Evolutionary conservation across 306 rosid species (phyloP), one percentile per base, ranked within the genome.

Genomic region (Quercus variabilis): DNA sequence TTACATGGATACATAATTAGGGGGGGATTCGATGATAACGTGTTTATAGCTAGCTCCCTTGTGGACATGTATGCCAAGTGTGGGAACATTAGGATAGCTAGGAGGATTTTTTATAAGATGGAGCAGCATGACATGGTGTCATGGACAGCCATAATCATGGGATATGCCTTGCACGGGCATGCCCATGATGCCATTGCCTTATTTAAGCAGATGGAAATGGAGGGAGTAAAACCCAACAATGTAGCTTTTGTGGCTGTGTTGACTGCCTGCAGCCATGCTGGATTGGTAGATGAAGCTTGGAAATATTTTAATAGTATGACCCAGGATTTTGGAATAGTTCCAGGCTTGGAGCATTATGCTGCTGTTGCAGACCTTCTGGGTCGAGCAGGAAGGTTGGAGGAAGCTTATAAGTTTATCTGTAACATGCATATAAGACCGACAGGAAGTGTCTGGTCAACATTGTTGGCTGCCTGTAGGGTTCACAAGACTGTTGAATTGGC

Each of bases 101-200:
- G 87, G 74, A 62, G 76, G 85, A 80, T 92, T 75, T 94, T 91
- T 63, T 84, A 87, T 63, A 78, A 82, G 78, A 89, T 88, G 52
- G 85, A 84, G 80, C 49, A 26, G 15, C 88, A 71, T 84, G 98
- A 94, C 83, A 91, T 87, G 85, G 94, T 94, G 71, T 86, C 97
- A 30, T 94, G 97, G 97, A 92, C 98, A 13, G 90, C 97, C 83
- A 91, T 94, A 82, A 91, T 90, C 65, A 94, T 94, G 98, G 98
- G 97, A 76, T 94, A 87, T 83, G 97, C 97, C 55, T 76, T 92
- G 70, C 95, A 92, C 8, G 98, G 98, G 25, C 87, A 88, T 80
- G 96, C 92, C 65, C 82, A 75, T 70, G 94, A 91, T 77, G 96
- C 98, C 33, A 90, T 92, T 82, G 78, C 78, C 31, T 84, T 92